Percentiles rank a stretch among this genome's conserved stretches.
These are phyloP conservation scores for Rosellinia necatrix DNA, from an alignment of 2,329 filamentous ascomycete genomes.

Conservation along the genomic window DNA sequence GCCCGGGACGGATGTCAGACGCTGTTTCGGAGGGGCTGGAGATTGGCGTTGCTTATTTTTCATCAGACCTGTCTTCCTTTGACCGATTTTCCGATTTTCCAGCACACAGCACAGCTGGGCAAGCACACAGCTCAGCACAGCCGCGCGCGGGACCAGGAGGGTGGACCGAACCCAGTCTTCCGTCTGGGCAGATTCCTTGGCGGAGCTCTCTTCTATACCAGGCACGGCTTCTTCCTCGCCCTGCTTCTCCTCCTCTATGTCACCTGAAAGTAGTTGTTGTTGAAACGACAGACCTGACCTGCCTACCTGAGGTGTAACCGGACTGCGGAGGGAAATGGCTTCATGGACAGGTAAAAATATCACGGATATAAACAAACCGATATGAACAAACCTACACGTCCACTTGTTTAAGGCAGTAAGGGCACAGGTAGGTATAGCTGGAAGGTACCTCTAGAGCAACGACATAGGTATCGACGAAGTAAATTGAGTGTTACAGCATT, in stretches of 20 bases:
- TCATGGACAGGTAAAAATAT: no score
- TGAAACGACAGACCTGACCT: neutral
- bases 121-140: conserved; percentile 15
- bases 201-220: neutral
- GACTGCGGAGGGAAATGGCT: no score
- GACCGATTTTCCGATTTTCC: conserved; percentile 34
- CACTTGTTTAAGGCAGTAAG: no score
- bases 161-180: conserved; percentile 10
- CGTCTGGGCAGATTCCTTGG: conserved; percentile 16
- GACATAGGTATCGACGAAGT: no score
- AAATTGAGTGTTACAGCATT: no score
- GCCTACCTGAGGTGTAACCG: neutral
- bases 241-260: neutral
- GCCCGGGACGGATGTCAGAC: conserved; percentile 18
- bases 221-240: neutral
- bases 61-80: conserved; percentile 17
- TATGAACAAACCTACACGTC: no score
- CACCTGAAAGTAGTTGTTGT: no score
- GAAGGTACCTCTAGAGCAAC: no score
- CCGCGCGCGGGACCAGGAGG: conserved; percentile 9
- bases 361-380: no score
- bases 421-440: no score
- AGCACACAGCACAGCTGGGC: no score
- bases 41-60: conserved; percentile 23
- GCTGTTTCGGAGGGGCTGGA: conserved; percentile 29